Evolutionary conservation across 164 flowering plant species (phyloP), one percentile per base, ranked within the genome.

Genomic region (Tetracentron sinense): DNA sequence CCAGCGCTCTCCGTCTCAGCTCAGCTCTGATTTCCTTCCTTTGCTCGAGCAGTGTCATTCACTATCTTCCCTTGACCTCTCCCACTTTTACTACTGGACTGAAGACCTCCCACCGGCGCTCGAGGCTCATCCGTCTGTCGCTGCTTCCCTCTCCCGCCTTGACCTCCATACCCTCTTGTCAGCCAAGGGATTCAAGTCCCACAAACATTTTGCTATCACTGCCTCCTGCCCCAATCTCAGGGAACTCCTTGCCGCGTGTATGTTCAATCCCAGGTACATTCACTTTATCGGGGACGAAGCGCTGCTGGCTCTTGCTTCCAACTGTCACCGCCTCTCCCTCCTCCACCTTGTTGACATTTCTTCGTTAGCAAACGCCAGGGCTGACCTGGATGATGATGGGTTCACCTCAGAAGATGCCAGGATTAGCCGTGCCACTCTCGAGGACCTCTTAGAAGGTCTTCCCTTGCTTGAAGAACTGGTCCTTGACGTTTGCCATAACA

Each of bases 21-120:
- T 71, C 10, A 96, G 95, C 2, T 74, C 80, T 0, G 99, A 95
- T 57, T 78, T 92, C 63, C 7, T 50, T 1, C 60, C 86, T 1
- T 22, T 92, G 12, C 74, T 85, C 30, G 68, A 72, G 16, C 66
- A 63, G 21, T 80, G 84, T 46, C 46, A 11, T 1, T 51, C 44
- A 0, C 73, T 95, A 0, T 6, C 67, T 0, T 65, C 78, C 0
- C 80, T 92, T 6, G 97, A 92, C 64, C 78, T 88, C 19, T 90
- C 97, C 6, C 56, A 57, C 12, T 95, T 92, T 67, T 92, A 95
- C 61, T 85, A 77, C 82, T 95, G 91, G 90, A 82, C 94, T 1
- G 94, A 95, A 30, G 99, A 95, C 59, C 65, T 92, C 16, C 85
- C 92, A 1, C 78, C 81, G 1, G 87, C 79, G 0, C 79, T 95